Base-by-base conservation (phyloP, 805 yeast species). In the Metschnikowia lochheadii region DNA sequence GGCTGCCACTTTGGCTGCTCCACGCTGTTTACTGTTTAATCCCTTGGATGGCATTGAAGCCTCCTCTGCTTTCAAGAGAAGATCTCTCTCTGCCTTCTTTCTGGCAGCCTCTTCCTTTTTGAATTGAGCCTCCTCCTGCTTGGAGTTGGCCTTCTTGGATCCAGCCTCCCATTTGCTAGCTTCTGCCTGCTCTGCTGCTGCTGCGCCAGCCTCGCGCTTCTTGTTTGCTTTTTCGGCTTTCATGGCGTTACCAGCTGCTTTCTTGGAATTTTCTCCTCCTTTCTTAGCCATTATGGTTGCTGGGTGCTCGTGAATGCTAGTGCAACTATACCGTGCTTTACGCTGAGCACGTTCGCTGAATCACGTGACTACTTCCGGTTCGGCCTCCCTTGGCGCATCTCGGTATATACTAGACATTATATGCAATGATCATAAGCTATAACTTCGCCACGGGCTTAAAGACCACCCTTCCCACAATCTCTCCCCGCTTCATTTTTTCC, bases 31-130 rank as follows among this genome's bases (percentile, higher is more conserved):
- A 38, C 73, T 62, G 41, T 70, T 69, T 38, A 60, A 58, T 1
- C 85, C 80, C 65, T 84, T 84, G 7, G 81, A 56, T 1, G 87
- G 87, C 57, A 83, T 65, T 15, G 83, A 72, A 14, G 75, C 84
- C 60, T 83, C 89, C 65, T 85, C 91, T 8, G 79, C 84, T 54
- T 74, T 71, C 55, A 87, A 66, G 53, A 81, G 68, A 1, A 82
- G 82, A 40, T 87, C 94, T 59, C 94, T 78, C 63, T 87, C 94
- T n/a, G 87, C 86, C 74, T 87, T 88, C 73, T 84, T 85, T 49
- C 82, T 77, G 7, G 85, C 83, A 5, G 87, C 91, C 60, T 86
- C 91, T 46, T 84, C 89, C 62, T 78, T 82, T 69, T 86, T 87
- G 49, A 80, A 82, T 46, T 78, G 81, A 14, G 80, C 84, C 20